Evolutionary conservation across 2,329 filamentous ascomycete genomes (phyloP).

Genomic region (Ilyonectria mors-panacis): DNA sequence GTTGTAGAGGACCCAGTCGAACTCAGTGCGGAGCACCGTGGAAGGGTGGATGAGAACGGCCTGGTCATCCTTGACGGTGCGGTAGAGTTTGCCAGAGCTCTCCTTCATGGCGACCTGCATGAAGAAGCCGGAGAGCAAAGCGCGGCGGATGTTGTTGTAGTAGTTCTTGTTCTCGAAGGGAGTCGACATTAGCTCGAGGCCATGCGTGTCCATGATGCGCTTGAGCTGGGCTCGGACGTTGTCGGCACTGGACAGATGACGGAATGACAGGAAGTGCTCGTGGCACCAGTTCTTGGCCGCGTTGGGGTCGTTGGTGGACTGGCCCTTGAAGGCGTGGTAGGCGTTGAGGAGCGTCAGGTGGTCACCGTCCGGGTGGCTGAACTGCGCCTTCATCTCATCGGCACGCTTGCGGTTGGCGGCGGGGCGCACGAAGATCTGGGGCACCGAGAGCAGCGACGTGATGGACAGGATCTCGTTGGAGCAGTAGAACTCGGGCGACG

Average conservation of each 20-base stretch:
- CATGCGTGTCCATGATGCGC: conserved; percentile 96
- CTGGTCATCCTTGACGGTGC: conserved; percentile 97
- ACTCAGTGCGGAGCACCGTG: conserved; percentile 88
- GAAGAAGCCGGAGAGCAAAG: conserved; percentile 95
- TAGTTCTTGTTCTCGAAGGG: conserved; percentile 96
- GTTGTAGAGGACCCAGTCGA: conserved; percentile 98
- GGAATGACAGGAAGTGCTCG: conserved; percentile 93
- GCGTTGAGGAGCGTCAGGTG: conserved; percentile 97
- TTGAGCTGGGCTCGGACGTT: conserved; percentile 93
- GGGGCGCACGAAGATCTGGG: conserved; percentile 93
- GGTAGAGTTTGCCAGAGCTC: conserved; percentile 88
- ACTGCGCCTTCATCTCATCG: conserved; percentile 97
- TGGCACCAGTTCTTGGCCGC: conserved; percentile 95
- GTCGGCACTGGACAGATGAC: conserved; percentile 92
- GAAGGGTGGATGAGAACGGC: conserved; percentile 93
- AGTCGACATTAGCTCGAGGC: conserved; percentile 88
- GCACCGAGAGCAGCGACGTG: conserved; percentile 92
- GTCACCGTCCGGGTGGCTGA: conserved; percentile 93
- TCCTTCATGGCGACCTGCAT: conserved; percentile 99
- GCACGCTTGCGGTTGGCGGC: conserved; percentile 88
- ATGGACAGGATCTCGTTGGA: conserved; percentile 98
- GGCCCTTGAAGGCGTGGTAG: conserved; percentile 96
- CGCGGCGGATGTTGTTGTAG: conserved; percentile 96
- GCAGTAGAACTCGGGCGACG: conserved; percentile 97
- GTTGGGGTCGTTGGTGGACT: conserved; percentile 68